Base-by-base conservation (phyloP, 805 yeast genomes). In the Hanseniaspora lachancei region DNA sequence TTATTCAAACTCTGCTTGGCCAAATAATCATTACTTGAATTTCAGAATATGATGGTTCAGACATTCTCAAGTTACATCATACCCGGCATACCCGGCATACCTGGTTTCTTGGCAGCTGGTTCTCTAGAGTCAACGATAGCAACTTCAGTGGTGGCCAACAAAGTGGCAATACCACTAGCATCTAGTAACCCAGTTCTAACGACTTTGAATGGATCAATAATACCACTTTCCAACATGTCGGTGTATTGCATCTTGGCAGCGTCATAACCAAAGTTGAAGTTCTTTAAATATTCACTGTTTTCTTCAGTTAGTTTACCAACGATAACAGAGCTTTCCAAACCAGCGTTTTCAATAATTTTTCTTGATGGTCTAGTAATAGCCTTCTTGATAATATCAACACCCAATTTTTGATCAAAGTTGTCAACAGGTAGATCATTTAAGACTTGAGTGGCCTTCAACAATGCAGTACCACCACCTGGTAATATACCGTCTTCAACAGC, bases 401-500 rank as follows among this genome's bases (percentile, higher is more conserved):
- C 98, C 62, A 91, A 80, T 74, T 86, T 86, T 74, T 89, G 96
- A 76, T 93, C 97, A 67, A 93, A 93, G 81, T 93, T 93, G 38
- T 77, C 84, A 60, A 86, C 79, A 70, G 81, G 76, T 60, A 86
- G 81, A 23, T 70, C 75, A 61, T 81, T 88, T 65, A 93, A 78
- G 60, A 82, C 71, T 64, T 80, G 77, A 54, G 95, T 79, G 52
- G 97, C 97, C 79, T 93, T 93, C 66, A 88, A 78, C 68, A 93
- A 78, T 57, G 98, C 98, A 62, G 97, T 88, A 74, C 98, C 98
- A 71, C 98, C 98, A 76, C 98, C 98, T 68, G 98, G 98, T 62
- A 93, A 79, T 68, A 93, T 89, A 74, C 98, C 98, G 74, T 88
- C 96, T 74, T 91, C 91, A 61, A 93, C 96, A 62, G 98, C 98